A percentile compares a stretch with the other conserved stretches of the same genome.
Conservation (phyloP, 2,329 filamentous ascomycete genomes). For the Colletotrichum gigasporum region DNA sequence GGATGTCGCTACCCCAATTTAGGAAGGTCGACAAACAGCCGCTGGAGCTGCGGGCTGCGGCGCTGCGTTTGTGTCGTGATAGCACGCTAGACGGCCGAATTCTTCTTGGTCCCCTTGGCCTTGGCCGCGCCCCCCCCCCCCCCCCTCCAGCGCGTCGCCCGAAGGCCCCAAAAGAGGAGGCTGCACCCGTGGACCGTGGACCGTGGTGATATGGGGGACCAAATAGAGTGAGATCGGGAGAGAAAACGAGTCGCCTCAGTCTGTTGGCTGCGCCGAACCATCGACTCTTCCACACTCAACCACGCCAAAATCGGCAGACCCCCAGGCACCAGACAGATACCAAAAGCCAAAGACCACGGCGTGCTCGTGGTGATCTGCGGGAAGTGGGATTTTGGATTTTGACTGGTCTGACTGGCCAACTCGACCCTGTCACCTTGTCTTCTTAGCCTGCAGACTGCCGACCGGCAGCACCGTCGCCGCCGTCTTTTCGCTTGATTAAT, state of each 20-base stretch:
- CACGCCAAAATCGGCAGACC: background rate
- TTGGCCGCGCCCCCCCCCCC: too few species aligned
- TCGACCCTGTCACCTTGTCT: constrained; percentile 16
- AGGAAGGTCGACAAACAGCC: constrained; percentile 31
- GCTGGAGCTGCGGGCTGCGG: constrained; percentile 21
- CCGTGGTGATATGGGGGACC: constrained; percentile 1
- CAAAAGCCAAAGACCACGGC: background rate
- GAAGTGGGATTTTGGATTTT: constrained; percentile 23
- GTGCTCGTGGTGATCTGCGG: constrained; percentile 12
- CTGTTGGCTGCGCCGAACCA: background rate
- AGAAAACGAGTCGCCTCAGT: constrained; percentile 1
- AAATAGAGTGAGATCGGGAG: background rate
- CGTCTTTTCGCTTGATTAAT: constrained; percentile 21
- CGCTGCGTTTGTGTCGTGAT: constrained; percentile 27
- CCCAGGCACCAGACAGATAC: background rate
- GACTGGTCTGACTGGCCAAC: constrained; percentile 13
- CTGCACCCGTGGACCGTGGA: background rate
- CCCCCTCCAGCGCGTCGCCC: constrained; percentile 4
- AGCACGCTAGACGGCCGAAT: constrained; percentile 24
- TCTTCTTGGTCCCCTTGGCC: constrained; percentile 18
- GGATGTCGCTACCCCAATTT: constrained; percentile 30
- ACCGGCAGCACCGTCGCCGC: constrained; percentile 28
- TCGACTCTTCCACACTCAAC: background rate
- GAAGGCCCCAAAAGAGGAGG: constrained; percentile 4
- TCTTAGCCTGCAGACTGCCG: constrained; percentile 27